phyloP scores from a whole-genome alignment of 768 basidiomycete genomes.

The Termitomyces sp. region DNA sequence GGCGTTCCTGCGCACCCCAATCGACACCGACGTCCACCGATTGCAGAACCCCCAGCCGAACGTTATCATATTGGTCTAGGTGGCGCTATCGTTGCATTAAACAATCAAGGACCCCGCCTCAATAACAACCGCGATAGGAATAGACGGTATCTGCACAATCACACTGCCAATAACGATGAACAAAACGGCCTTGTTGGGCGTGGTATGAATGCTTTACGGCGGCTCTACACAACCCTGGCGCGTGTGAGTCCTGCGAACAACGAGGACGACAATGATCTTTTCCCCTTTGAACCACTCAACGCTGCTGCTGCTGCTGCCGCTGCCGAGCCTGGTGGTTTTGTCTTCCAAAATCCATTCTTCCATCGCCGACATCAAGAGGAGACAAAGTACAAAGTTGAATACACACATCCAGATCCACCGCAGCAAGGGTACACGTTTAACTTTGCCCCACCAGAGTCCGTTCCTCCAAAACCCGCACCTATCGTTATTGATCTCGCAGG shows the following conservation, averaged over 20 bases:
- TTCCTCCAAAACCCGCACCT: constrained; percentile 19
- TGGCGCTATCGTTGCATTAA: constrained; percentile 49
- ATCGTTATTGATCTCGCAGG: constrained; percentile 31
- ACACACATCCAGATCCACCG: constrained; percentile 56
- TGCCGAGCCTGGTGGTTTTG: constrained; percentile 2
- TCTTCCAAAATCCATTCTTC: constrained; percentile 4
- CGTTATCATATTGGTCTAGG: constrained; percentile 60
- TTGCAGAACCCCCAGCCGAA: constrained; percentile 23
- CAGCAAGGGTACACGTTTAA: constrained; percentile 65
- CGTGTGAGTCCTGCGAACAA: background rate
- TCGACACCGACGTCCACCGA: constrained; percentile 19
- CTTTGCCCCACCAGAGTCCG: constrained; percentile 43
- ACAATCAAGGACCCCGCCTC: constrained; percentile 18
- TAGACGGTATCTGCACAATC: constrained; percentile 14
- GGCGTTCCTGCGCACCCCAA: constrained; percentile 14
- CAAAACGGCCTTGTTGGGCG: constrained; percentile 13
- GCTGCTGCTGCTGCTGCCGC: background rate
- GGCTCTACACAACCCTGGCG: constrained; percentile 8
- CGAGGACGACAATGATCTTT: constrained; percentile 8
- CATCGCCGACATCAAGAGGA: constrained; percentile 1
- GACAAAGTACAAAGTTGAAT: constrained; percentile 48
- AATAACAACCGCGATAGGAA: constrained; percentile 7
- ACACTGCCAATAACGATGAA: background rate
- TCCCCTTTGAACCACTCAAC: background rate
- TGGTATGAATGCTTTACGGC: constrained; percentile 9